Evolutionary conservation across 2,329 filamentous ascomycete genomes (phyloP).

Genomic region (Pseudogymnoascus sp.): DNA sequence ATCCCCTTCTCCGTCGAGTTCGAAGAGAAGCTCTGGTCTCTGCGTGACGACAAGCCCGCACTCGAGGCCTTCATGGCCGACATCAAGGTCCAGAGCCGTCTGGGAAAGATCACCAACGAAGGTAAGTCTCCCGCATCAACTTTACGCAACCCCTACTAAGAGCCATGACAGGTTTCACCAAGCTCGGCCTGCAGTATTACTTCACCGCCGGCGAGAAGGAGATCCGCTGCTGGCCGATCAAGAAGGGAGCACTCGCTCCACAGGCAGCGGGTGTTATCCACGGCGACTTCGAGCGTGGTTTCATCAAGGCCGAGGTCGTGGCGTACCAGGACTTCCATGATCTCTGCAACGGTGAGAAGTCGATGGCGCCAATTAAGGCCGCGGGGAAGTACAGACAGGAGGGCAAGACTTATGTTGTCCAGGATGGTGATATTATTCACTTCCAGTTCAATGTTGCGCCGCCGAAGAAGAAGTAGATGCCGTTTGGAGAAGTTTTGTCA

Average conservation of each 20-base stretch:
- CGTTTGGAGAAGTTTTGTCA: constrained; percentile 2
- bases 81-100: constrained; percentile 33
- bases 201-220: constrained; percentile 41
- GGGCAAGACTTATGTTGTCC: constrained; percentile 37
- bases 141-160: background rate
- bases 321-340: constrained; percentile 38
- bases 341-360: constrained; percentile 35
- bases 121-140: background rate
- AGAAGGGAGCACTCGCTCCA: constrained; percentile 30
- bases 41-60: constrained; percentile 31
- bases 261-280: constrained; percentile 36
- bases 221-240: constrained; percentile 37
- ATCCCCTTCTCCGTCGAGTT: constrained; percentile 39
- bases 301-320: constrained; percentile 39
- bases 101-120: constrained; percentile 37
- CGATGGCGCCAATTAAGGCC: constrained; percentile 38
- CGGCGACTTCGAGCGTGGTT: constrained; percentile 36
- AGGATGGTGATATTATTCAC: constrained; percentile 37
- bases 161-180: constrained; percentile 29
- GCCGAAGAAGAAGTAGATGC: constrained; percentile 2
- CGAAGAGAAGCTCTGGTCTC: constrained; percentile 34
- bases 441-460: constrained; percentile 31
- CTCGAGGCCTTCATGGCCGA: constrained; percentile 32
- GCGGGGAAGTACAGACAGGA: constrained; percentile 38
- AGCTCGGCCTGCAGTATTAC: constrained; percentile 38